These are phyloP conservation scores for Aspergillus jensenii DNA, from an alignment of 2,329 filamentous ascomycete genomes.

Conservation along the genomic window DNA sequence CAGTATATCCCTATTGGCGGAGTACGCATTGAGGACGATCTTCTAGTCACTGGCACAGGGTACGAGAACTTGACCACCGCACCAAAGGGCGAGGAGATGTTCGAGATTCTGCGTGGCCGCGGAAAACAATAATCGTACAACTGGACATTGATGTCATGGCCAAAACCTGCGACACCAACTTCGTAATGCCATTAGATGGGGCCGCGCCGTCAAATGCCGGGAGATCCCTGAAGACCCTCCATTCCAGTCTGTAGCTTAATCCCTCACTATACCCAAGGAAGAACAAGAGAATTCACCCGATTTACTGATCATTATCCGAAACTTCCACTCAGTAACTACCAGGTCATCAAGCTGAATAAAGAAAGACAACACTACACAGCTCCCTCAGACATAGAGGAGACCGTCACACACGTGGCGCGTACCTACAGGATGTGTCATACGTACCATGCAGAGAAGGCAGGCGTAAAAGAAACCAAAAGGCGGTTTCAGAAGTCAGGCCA, in stretches of 20 bases:
- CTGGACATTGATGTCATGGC: background rate
- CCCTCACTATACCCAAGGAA: background rate
- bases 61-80: conserved; percentile 72
- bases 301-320: background rate
- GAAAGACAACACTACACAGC: background rate
- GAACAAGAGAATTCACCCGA: too few relatives aligned
- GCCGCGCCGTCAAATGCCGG: background rate
- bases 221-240: background rate
- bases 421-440: conserved; percentile 3
- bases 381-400: background rate
- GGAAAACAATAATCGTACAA: conserved; percentile 6
- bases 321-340: too few relatives aligned
- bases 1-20: conserved; percentile 45
- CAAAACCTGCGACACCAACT: background rate
- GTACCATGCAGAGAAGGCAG: background rate
- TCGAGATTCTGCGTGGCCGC: conserved; percentile 37
- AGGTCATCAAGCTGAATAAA: background rate
- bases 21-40: conserved; percentile 55
- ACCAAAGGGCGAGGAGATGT: conserved; percentile 62
- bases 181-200: background rate
- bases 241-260: background rate
- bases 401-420: conserved; percentile 5
- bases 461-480: background rate
- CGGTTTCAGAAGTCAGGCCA: background rate
- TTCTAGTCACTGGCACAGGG: conserved; percentile 68